Conservation (phyloP, 1,284 basidiomycete genomes). For the Peniophora sp. region DNA sequence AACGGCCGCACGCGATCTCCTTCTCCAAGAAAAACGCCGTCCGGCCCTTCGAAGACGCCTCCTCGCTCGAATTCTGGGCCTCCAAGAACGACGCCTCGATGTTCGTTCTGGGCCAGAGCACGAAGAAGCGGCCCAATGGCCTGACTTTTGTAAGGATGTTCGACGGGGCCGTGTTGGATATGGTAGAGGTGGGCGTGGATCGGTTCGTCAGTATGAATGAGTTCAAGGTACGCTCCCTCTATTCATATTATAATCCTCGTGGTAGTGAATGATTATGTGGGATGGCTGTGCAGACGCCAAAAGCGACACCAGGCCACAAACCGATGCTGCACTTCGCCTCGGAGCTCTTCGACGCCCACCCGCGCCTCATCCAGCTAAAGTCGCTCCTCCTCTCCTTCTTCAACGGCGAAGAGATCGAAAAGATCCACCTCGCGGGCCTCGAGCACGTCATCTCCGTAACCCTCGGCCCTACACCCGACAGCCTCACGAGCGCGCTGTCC, state of each 20-base stretch:
- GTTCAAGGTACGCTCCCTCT: constrained; percentile 61
- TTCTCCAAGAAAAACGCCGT: constrained; percentile 95
- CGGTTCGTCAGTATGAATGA: constrained; percentile 71
- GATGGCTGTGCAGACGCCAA: constrained; percentile 52
- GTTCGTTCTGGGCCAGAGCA: constrained; percentile 87
- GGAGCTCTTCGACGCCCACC: constrained; percentile 87
- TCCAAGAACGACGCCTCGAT: constrained; percentile 92
- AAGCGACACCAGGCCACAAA: constrained; percentile 86
- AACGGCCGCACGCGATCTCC: constrained; percentile 81
- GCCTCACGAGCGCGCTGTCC: constrained; percentile 37
- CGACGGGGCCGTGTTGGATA: constrained; percentile 84
- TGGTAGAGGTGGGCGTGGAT: constrained; percentile 90
- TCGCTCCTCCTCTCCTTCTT: constrained; percentile 88
- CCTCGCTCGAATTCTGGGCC: constrained; percentile 89
- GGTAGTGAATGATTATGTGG: too few relatives aligned
- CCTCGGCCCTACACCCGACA: constrained; percentile 57
- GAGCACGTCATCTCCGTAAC: constrained; percentile 91
- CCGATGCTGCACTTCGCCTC: constrained; percentile 96
- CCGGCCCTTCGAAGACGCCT: constrained; percentile 83
- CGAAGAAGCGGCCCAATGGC: constrained; percentile 92
- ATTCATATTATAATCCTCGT: background rate
- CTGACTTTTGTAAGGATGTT: constrained; percentile 86
- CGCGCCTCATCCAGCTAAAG: constrained; percentile 88
- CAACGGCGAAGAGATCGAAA: constrained; percentile 79
- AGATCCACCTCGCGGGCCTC: constrained; percentile 78